These are phyloP conservation scores for Alternaria gaisen DNA, from an alignment of 2,329 filamentous ascomycete species.

Conservation along the genomic window DNA sequence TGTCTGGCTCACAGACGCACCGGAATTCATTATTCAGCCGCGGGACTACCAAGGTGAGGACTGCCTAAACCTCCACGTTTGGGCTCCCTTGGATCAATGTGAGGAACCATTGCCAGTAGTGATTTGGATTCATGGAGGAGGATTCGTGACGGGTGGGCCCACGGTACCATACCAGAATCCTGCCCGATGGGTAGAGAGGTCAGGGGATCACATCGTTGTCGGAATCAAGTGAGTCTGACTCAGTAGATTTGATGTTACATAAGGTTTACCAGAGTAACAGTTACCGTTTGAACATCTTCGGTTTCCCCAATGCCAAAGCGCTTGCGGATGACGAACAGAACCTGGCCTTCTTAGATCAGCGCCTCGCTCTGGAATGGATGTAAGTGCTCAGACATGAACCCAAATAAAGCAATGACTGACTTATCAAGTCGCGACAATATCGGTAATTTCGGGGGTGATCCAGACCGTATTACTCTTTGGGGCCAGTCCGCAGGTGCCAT, in stretches of 20 bases:
- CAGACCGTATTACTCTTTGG: conserved; percentile 51
- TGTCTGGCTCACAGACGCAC: conserved; percentile 37
- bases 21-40: conserved; percentile 33
- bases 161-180: conserved; percentile 53
- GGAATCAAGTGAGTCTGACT: conserved; percentile 42
- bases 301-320: conserved; percentile 50
- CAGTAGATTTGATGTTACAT: conserved; percentile 32
- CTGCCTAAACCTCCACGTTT: conserved; percentile 59
- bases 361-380: conserved; percentile 51
- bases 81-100: conserved; percentile 48
- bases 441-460: conserved; percentile 47
- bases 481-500: conserved; percentile 52
- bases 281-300: conserved; percentile 53
- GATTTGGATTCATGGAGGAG: conserved; percentile 60
- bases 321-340: conserved; percentile 45
- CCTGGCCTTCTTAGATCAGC: conserved; percentile 53
- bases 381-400: neutral
- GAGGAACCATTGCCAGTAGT: conserved; percentile 53
- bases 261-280: conserved; percentile 14
- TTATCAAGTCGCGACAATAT: conserved; percentile 47
- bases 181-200: conserved; percentile 43
- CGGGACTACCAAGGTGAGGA: conserved; percentile 51
- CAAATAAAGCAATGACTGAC: conserved; percentile 14
- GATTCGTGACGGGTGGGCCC: conserved; percentile 56
- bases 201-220: conserved; percentile 49